A percentile compares a stretch with the other conserved stretches of the same genome.
phyloP scores from a whole-genome alignment of 441 rosid species.

The Populus hybrid region DNA sequence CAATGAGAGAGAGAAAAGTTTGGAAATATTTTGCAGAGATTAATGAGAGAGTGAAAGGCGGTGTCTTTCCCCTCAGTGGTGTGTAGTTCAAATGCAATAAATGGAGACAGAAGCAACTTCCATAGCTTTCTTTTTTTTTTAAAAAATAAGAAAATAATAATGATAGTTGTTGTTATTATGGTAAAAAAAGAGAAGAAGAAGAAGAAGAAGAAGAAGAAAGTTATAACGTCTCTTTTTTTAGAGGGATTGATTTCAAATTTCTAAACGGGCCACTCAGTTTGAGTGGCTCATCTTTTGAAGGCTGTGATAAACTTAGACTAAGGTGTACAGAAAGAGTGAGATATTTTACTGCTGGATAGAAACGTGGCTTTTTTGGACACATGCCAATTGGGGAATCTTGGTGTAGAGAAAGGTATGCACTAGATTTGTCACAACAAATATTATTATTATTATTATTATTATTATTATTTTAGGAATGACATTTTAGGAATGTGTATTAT shows the following conservation, averaged over 20 bases:
- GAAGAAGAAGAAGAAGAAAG: background rate
- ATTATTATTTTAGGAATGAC: too few relatives aligned
- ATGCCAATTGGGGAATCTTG: background rate
- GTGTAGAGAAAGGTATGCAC: background rate
- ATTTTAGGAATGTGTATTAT: too few relatives aligned
- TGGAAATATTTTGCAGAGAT: constrained; percentile 13
- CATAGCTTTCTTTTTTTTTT: constrained; percentile 17
- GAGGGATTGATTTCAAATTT: constrained; percentile 54
- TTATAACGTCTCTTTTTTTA: constrained; percentile 46
- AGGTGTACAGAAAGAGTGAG: background rate
- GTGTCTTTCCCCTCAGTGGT: background rate
- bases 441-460: too few relatives aligned
- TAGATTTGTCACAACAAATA: too few relatives aligned
- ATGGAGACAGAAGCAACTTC: constrained; percentile 22
- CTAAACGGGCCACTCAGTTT: too few relatives aligned
- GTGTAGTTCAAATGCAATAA: constrained; percentile 36
- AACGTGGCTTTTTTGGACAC: background rate
- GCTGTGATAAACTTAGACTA: background rate
- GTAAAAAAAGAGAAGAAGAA: background rate
- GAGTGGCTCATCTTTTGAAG: constrained; percentile 11
- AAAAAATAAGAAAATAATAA: background rate
- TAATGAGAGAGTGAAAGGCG: constrained; percentile 15
- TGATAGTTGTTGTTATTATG: background rate
- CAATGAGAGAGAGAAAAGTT: background rate
- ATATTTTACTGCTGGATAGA: background rate